These are phyloP conservation scores for Globisporangium parvum DNA, from an alignment of 352 stramenopile species.

Conservation along the genomic window DNA sequence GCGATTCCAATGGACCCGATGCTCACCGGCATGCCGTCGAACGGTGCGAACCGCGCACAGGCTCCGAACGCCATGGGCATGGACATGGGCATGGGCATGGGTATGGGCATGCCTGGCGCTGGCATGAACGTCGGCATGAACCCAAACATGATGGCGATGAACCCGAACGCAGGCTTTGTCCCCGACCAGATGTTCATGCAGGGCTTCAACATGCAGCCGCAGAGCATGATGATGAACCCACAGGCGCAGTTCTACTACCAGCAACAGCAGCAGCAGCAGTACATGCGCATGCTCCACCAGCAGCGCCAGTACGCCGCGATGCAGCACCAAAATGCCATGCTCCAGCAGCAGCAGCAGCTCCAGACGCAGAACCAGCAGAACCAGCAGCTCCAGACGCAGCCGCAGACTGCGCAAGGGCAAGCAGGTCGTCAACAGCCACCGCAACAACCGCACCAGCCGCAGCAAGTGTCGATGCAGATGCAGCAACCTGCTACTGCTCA, in stretches of 20 bases:
- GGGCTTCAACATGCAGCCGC: constrained; percentile 57
- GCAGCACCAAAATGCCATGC: constrained; percentile 33
- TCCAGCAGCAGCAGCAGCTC: constrained; percentile 36
- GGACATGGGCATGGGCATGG: constrained; percentile 40
- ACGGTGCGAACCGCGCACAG: constrained; percentile 8
- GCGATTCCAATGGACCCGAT: constrained; percentile 20
- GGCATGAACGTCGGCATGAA: constrained; percentile 50
- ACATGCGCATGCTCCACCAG: constrained; percentile 64
- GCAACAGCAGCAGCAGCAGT: constrained; percentile 80
- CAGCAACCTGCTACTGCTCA: neutral
- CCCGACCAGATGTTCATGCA: constrained; percentile 68
- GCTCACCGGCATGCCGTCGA: constrained; percentile 13
- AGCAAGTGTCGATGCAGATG: neutral
- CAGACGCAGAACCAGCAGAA: constrained; percentile 20
- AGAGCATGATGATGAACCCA: constrained; percentile 74
- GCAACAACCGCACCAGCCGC: neutral
- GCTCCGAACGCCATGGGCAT: constrained; percentile 12
- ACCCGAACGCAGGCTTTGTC: constrained; percentile 24
- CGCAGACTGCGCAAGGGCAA: neutral
- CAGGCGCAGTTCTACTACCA: constrained; percentile 66
- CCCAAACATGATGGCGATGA: constrained; percentile 46
- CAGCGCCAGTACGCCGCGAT: constrained; percentile 30
- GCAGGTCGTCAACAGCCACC: neutral
- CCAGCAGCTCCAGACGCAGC: neutral
- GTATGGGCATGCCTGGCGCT: constrained; percentile 12